Base-by-base conservation (phyloP, 805 yeast species). In the Maudiozyma barnettii region DNA sequence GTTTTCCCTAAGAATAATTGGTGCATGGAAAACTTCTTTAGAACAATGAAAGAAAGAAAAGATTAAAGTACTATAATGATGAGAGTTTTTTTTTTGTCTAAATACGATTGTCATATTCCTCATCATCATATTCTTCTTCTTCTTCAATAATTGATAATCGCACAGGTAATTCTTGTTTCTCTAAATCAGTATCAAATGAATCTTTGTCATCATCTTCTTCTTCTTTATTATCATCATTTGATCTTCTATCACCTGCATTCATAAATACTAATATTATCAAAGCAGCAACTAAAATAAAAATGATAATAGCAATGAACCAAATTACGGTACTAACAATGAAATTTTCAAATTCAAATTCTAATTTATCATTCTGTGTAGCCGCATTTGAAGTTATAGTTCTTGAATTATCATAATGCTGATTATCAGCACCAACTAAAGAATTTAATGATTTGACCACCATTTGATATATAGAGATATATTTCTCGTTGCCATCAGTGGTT, bases 311-410 rank as follows among this genome's bases (percentile, higher is more conserved):
- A 21, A 42, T 42, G 20, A 42, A 42, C 39, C 45, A 42, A 14
- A 42, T 23, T 14, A 42, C n/a, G 13, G 35, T 22, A 29, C 33
- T 26, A 7, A 40, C 35, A 19, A 40, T 23, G 13, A 40, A 40
- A 18, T 40, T 40, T 29, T 40, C 43, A 29, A 40, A 40, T 13
- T 40, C 43, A 26, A 40, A 40, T 23, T 40, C 43, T 16, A 40
- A 18, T 40, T 19, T 40, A 26, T 23, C 35, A 23, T 9, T 18
- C 26, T 40, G 20, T 22, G 20, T 29, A 1, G 21, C 14, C 4
- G 35, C 21, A 29, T 40, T 40, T 26, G 43, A 7, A 4, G 20
- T 18, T 22, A 29, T 16, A 10, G 22, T 40, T 13, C 14, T 19
- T 12, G 22, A 20, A 13, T 37, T 20, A 5, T 23, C 33, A 40